Conservation (phyloP, 768 basidiomycete species). For the Mrakia frigida region DNA sequence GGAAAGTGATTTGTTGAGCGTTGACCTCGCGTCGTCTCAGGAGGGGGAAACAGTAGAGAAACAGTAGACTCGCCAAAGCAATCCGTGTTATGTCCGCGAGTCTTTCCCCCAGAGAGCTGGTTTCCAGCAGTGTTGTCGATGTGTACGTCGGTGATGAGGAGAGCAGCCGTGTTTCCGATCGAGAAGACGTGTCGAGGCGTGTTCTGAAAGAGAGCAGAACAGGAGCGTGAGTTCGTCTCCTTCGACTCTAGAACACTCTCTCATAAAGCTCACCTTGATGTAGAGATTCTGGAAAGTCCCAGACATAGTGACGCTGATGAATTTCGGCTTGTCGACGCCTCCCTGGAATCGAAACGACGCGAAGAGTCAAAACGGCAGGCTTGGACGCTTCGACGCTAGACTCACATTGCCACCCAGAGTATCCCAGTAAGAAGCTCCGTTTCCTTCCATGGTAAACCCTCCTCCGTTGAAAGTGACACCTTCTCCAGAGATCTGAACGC, state of each 20-base stretch:
- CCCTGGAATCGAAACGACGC: background rate
- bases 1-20: too few species aligned
- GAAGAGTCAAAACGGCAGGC: too few species aligned
- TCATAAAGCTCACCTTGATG: constrained; percentile 44
- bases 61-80: constrained; percentile 37
- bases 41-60: too few species aligned
- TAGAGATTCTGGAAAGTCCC: constrained; percentile 47
- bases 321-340: background rate
- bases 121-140: constrained; percentile 57
- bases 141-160: constrained; percentile 50
- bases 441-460: constrained; percentile 48
- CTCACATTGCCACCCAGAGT: too few species aligned
- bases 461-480: constrained; percentile 46
- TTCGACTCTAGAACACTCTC: too few species aligned
- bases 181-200: constrained; percentile 39
- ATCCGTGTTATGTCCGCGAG: constrained; percentile 38
- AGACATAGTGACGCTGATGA: constrained; percentile 43
- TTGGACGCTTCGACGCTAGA: too few species aligned
- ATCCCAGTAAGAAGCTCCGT: constrained; percentile 50
- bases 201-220: background rate
- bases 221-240: background rate
- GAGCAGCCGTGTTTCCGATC: constrained; percentile 39
- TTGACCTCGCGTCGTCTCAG: too few species aligned
- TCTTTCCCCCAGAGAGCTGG: constrained; percentile 49
- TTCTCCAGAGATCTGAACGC: constrained; percentile 29